Percentiles rank a stretch among this genome's conserved stretches.
Conservation (phyloP, 495 filamentous ascomycete species). For the Hypoxylon fuscum region DNA sequence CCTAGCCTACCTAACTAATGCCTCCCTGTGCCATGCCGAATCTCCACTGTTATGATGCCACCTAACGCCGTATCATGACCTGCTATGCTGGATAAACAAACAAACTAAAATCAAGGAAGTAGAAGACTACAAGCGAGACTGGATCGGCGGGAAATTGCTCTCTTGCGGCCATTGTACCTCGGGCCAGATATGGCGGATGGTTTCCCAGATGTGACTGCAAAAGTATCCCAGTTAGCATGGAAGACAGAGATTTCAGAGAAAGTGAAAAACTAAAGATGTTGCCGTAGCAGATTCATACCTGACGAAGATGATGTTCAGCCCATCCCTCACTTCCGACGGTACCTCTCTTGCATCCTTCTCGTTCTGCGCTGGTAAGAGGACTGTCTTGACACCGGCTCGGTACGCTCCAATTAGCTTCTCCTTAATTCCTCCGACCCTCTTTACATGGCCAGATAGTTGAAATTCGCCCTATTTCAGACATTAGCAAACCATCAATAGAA, state of each 20-base stretch:
- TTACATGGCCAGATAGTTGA: conserved; percentile 84
- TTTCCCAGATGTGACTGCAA: conserved; percentile 86
- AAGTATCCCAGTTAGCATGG: conserved; percentile 39
- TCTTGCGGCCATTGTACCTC: conserved; percentile 81
- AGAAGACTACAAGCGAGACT: conserved; percentile 38
- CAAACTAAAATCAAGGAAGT: conserved; percentile 1
- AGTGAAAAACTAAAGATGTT: not conserved
- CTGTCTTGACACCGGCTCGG: conserved; percentile 93
- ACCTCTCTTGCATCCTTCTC: conserved; percentile 93
- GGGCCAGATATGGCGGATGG: conserved; percentile 83
- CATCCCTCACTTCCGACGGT: conserved; percentile 87
- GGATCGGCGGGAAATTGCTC: conserved; percentile 53
- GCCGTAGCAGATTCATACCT: conserved; percentile 62
- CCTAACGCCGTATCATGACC: conserved; percentile 34
- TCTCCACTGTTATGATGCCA: conserved; percentile 12
- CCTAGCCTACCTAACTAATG: not conserved
- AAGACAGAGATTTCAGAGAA: conserved; percentile 2
- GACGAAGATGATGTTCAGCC: conserved; percentile 88
- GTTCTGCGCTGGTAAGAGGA: conserved; percentile 87
- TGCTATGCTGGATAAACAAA: conserved; percentile 34
- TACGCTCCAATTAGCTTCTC: conserved; percentile 97
- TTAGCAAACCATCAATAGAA: conserved; percentile 36
- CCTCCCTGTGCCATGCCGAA: conserved; percentile 8
- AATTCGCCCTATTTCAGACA: conserved; percentile 73
- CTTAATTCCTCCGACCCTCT: conserved; percentile 94